phyloP scores from a whole-genome alignment of 2,329 filamentous ascomycete species.

The Periconia digitata region DNA sequence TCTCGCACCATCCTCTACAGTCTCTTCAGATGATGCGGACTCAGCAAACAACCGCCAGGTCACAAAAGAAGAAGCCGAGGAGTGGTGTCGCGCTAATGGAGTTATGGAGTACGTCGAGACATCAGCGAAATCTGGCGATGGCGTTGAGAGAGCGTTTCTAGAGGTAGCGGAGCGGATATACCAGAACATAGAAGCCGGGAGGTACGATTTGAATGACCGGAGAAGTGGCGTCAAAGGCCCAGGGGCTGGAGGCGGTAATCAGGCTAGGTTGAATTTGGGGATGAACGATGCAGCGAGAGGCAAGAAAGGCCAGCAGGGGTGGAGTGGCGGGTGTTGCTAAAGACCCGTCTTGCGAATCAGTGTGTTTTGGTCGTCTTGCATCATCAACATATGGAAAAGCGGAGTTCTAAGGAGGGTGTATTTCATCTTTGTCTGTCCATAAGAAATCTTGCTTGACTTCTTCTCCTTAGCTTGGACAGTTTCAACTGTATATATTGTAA shows the following conservation, averaged over 20 bases:
- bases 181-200: slow-evolving; percentile 92
- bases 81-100: slow-evolving; percentile 83
- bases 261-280: slow-evolving; percentile 47
- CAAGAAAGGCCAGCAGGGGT: slow-evolving; percentile 35
- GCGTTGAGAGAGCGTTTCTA: slow-evolving; percentile 90
- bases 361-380: too few relatives aligned
- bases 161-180: slow-evolving; percentile 95
- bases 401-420: not conserved
- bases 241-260: slow-evolving; percentile 50
- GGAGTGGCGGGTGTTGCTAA: slow-evolving; percentile 20
- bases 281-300: slow-evolving; percentile 44
- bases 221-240: slow-evolving; percentile 83
- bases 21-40: slow-evolving; percentile 25
- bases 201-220: slow-evolving; percentile 91
- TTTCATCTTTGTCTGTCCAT: not conserved
- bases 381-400: not conserved
- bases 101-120: slow-evolving; percentile 96
- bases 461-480: not conserved
- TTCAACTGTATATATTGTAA: not conserved
- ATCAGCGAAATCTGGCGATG: slow-evolving; percentile 90
- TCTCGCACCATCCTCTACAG: slow-evolving; percentile 58
- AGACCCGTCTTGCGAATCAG: not conserved
- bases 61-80: slow-evolving; percentile 77
- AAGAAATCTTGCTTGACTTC: not conserved
- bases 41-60: slow-evolving; percentile 74